phyloP scores from a whole-genome alignment of 2,329 filamentous ascomycete genomes.

The Cyclaneusma minus region DNA sequence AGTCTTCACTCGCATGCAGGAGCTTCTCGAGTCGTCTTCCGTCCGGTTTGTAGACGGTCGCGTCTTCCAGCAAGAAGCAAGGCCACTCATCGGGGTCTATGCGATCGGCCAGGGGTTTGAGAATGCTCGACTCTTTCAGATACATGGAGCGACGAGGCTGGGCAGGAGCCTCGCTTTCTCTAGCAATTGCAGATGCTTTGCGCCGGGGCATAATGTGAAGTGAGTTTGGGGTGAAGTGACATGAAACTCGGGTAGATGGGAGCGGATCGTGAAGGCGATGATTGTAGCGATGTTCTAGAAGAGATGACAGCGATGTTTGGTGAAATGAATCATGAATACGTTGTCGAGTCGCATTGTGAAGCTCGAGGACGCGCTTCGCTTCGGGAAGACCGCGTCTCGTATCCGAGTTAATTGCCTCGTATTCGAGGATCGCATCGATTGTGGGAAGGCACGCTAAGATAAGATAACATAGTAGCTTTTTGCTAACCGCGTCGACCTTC shows the following conservation, averaged over 20 bases:
- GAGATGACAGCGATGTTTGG: too few relatives aligned
- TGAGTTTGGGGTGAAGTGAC: background rate
- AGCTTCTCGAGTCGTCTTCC: conserved; percentile 41
- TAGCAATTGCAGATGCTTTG: conserved; percentile 1
- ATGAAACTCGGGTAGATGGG: background rate
- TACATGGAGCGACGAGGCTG: conserved; percentile 20
- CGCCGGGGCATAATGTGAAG: background rate
- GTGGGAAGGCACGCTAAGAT: too few relatives aligned
- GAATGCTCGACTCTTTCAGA: conserved; percentile 3
- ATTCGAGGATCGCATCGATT: too few relatives aligned
- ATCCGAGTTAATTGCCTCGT: too few relatives aligned
- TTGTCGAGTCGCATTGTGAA: too few relatives aligned
- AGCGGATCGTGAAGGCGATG: background rate
- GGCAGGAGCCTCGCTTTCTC: conserved; percentile 24
- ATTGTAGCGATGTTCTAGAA: too few relatives aligned
- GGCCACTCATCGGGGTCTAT: conserved; percentile 36
- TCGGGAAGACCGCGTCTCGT: too few relatives aligned
- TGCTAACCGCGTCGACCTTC: conserved; percentile 1
- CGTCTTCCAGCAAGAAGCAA: conserved; percentile 44
- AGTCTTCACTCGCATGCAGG: conserved; percentile 40
- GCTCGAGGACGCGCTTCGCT: too few relatives aligned
- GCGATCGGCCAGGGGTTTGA: conserved; percentile 12
- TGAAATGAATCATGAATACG: too few relatives aligned
- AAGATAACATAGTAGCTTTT: too few relatives aligned
- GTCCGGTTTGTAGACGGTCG: conserved; percentile 38